phyloP scores from a whole-genome alignment of 163 green algal genomes.

The Chlamydomonas reinhardtii region DNA sequence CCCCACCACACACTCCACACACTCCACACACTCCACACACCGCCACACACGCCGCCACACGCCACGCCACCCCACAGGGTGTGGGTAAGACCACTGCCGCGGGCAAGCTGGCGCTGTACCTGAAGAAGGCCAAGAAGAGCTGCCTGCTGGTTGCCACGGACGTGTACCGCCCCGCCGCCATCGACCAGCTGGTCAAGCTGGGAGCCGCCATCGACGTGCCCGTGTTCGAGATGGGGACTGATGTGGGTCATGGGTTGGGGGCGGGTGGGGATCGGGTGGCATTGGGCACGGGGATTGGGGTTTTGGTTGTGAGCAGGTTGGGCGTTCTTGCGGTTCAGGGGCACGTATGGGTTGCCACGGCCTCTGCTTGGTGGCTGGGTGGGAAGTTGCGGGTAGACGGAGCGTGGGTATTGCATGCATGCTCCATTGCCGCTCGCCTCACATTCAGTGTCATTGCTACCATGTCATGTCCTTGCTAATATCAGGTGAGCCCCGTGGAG shows the following conservation, averaged over 20 bases:
- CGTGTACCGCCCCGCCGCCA: slow-evolving; percentile 95
- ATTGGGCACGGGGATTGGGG: too few species aligned
- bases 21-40: neutral
- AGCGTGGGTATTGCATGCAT: too few species aligned
- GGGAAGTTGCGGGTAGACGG: too few species aligned
- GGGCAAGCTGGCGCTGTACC: slow-evolving; percentile 94
- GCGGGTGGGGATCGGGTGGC: slow-evolving; percentile 57
- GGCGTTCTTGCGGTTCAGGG: too few species aligned
- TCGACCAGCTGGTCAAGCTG: slow-evolving; percentile 96
- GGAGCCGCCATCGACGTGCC: slow-evolving; percentile 85
- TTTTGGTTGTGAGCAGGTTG: slow-evolving; percentile 59
- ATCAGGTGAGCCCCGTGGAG: slow-evolving; percentile 78
- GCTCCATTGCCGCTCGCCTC: too few species aligned
- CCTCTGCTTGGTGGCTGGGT: too few species aligned
- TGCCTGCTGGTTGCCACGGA: slow-evolving; percentile 97
- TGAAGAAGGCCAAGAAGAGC: slow-evolving; percentile 85
- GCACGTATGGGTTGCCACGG: too few species aligned
- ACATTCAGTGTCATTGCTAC: too few species aligned
- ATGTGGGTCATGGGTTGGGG: slow-evolving; percentile 34
- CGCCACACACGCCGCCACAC: too few species aligned
- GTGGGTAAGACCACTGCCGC: slow-evolving; percentile 98
- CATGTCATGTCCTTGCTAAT: too few species aligned
- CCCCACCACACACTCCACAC: neutral
- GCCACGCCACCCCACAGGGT: slow-evolving; percentile 75
- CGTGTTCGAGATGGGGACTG: slow-evolving; percentile 91